A percentile compares a stretch with the other conserved stretches of the same genome.
Conservation (phyloP, 2,329 filamentous ascomycete genomes). For the Purpureocillium takamizusanense region DNA sequence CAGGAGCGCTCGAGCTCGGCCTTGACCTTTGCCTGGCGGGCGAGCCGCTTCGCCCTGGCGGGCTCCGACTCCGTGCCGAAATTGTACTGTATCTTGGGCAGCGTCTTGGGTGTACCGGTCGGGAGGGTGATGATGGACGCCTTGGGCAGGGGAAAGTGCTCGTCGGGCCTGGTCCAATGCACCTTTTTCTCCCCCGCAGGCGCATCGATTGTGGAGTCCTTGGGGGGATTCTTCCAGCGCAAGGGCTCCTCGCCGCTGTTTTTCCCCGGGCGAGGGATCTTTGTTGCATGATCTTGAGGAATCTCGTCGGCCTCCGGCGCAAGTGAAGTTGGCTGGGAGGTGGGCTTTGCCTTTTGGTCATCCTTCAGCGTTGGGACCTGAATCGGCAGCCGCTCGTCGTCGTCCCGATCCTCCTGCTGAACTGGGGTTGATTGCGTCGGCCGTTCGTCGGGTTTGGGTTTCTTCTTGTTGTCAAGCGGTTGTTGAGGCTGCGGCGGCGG, state of each 20-base stretch:
- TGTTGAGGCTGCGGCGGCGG: background rate
- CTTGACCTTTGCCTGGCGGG: conserved; percentile 59
- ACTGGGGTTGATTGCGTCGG: background rate
- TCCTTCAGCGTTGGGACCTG: conserved; percentile 6
- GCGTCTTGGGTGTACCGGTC: conserved; percentile 55
- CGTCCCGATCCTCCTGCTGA: conserved; percentile 1
- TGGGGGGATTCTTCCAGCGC: conserved; percentile 18
- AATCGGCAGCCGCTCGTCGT: conserved; percentile 4
- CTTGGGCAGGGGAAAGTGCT: conserved; percentile 67
- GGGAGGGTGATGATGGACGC: conserved; percentile 69
- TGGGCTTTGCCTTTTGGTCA: conserved; percentile 3
- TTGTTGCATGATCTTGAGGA: no score
- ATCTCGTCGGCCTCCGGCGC: no score
- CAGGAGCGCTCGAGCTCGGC: conserved; percentile 70
- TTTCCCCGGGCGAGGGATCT: background rate
- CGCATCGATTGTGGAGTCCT: conserved; percentile 9
- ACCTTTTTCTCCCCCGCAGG: conserved; percentile 19
- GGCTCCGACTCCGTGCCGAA: conserved; percentile 59
- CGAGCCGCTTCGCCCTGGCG: conserved; percentile 51
- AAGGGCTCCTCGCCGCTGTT: conserved; percentile 4
- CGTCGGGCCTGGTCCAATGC: conserved; percentile 66
- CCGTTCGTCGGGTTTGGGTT: background rate
- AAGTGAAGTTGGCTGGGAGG: background rate
- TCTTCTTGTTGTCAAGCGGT: background rate
- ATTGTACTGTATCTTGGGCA: conserved; percentile 68